Base-by-base conservation (phyloP, 2,329 filamentous ascomycete genomes). In the Passalora sequoiae region DNA sequence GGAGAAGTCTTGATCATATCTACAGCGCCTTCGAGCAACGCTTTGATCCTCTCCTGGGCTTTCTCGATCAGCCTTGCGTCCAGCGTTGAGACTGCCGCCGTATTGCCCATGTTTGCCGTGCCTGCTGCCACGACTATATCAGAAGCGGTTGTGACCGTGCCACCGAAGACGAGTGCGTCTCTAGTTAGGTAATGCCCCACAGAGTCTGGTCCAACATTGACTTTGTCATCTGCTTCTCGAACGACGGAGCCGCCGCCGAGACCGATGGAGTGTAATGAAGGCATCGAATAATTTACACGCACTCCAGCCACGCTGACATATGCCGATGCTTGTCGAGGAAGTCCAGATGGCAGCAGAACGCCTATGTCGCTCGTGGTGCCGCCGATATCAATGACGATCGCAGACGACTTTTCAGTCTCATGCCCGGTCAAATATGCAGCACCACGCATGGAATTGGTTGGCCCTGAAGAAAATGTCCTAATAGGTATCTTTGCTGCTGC, bases 321-420 rank as follows among this genome's bases (percentile, higher is more conserved):
- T 0, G 77, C 77, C 1, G 77, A 73, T 25, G 76, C 73, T 59
- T 81, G 76, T 15, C 78, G 67, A 0, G 81, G 81, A 32, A 83
- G 76, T 0, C 80, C 80, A 37, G 73, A 80, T 0, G 73, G 69
- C 4, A 79, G 66, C 3, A 84, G 59, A 0, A 80, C 64, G 0
- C 80, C 78, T 8, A 81, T 74, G 48, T 84, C 80, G 0, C 76
- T 76, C 0, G 80, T 84, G 0, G 81, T 84, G 2, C 81, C 80
- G 0, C 81, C 80, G 44, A 84, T 77, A 51, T 84, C 80, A 1
- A 82, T 74, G 0, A 84, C 78, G 59, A 82, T 75, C 31, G 56
- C 57, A 16, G 53, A 62, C 17, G 54, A 60, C 25, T 54, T 61
- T 38, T 59, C 49, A 6, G 53, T 56, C 15, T 59, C 49, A 15